phyloP scores from a whole-genome alignment of 2,329 filamentous ascomycete genomes.

The Phaeosphaeriaceae sp. region DNA sequence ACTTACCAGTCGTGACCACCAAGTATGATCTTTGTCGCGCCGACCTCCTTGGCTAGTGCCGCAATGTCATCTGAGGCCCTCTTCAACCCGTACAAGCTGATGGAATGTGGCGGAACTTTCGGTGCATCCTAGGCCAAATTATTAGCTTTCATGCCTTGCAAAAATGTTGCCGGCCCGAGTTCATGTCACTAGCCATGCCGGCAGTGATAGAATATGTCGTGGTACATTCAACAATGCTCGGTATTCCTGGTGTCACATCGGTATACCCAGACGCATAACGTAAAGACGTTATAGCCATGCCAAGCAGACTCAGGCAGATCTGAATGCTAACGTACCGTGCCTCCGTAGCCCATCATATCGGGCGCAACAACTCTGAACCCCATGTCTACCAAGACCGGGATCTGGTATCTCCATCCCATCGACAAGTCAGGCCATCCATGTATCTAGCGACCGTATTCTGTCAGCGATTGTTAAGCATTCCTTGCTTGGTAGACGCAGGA shows the following conservation, averaged over 20 bases:
- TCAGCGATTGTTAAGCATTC: background rate
- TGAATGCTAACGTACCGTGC: conserved; percentile 60
- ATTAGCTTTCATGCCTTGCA: conserved; percentile 16
- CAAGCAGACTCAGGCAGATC: background rate
- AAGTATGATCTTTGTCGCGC: conserved; percentile 70
- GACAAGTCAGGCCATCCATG: conserved; percentile 86
- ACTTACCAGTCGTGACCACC: conserved; percentile 84
- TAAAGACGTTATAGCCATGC: background rate
- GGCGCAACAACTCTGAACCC: conserved; percentile 82
- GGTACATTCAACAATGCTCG: background rate
- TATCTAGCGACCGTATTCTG: conserved; percentile 51
- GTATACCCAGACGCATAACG: background rate
- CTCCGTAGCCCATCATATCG: conserved; percentile 86
- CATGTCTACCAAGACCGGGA: conserved; percentile 75
- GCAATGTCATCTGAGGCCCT: conserved; percentile 75
- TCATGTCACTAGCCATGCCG: background rate
- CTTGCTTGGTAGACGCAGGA: conserved; percentile 1
- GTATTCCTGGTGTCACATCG: background rate
- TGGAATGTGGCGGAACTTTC: conserved; percentile 65
- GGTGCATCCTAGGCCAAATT: conserved; percentile 46
- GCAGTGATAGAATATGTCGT: background rate
- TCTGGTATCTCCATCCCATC: conserved; percentile 89
- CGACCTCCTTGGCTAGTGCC: conserved; percentile 68
- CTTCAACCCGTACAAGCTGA: conserved; percentile 73
- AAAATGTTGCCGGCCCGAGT: background rate